phyloP scores from a whole-genome alignment of 2,329 filamentous ascomycete species.

The Pseudogymnoascus pannorum region DNA sequence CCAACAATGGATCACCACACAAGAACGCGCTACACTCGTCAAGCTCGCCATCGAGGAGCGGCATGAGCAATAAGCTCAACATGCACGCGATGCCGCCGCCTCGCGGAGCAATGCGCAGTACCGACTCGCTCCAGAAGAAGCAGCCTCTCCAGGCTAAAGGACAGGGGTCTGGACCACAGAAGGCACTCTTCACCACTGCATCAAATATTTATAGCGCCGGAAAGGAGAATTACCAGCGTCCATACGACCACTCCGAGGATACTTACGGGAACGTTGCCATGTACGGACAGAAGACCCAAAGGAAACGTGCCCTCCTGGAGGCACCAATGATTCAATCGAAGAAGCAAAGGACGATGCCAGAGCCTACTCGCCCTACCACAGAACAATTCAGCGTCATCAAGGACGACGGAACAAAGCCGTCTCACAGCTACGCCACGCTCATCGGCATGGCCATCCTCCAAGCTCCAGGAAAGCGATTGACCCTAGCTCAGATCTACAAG shows the following conservation, averaged over 20 bases:
- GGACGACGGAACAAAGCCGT: slow-evolving; percentile 84
- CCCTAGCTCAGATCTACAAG: slow-evolving; percentile 93
- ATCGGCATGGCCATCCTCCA: slow-evolving; percentile 96
- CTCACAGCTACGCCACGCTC: slow-evolving; percentile 86
- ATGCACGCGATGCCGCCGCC: slow-evolving; percentile 62
- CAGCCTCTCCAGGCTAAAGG: slow-evolving; percentile 32
- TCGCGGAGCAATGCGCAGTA: slow-evolving; percentile 42
- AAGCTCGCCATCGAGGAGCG: slow-evolving; percentile 52
- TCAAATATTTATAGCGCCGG: slow-evolving; percentile 31
- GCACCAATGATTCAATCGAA: slow-evolving; percentile 65
- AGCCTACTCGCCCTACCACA: slow-evolving; percentile 42
- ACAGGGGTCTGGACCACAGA: slow-evolving; percentile 44
- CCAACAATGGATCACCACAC: slow-evolving; percentile 56
- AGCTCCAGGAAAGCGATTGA: slow-evolving; percentile 74
- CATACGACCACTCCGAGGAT: slow-evolving; percentile 21
- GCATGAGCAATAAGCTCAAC: slow-evolving; percentile 56
- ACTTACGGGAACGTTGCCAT: slow-evolving; percentile 37
- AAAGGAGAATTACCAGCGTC: slow-evolving; percentile 47
- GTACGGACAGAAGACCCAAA: slow-evolving; percentile 42
- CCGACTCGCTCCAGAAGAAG: slow-evolving; percentile 65
- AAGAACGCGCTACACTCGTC: slow-evolving; percentile 52
- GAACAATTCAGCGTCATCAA: slow-evolving; percentile 73
- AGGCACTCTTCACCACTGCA: slow-evolving; percentile 40
- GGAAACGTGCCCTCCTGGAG: slow-evolving; percentile 62
- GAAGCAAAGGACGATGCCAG: slow-evolving; percentile 53